Evolutionary conservation across 805 yeast genomes (phyloP).

Genomic region (Spathaspora boniae): DNA sequence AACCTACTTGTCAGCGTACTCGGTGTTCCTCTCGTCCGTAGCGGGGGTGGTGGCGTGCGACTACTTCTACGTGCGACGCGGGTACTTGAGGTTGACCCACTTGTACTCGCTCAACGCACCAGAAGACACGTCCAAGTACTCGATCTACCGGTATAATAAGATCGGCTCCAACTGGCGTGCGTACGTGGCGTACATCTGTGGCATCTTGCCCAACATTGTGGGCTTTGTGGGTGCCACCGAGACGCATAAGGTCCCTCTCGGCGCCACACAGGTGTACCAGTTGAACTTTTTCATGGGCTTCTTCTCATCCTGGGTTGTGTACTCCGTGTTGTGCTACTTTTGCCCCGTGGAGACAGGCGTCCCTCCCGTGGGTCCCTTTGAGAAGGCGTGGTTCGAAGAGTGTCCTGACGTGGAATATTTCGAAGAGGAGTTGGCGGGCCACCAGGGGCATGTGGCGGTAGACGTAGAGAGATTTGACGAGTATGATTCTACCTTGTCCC

Average conservation of each 20-base stretch:
- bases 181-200: constrained; percentile 71
- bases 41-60: constrained; percentile 43
- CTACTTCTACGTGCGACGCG: constrained; percentile 62
- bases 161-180: constrained; percentile 84
- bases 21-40: constrained; percentile 41
- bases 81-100: constrained; percentile 60
- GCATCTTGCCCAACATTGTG: constrained; percentile 78
- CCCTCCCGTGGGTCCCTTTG: constrained; percentile 36
- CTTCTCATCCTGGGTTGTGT: constrained; percentile 51
- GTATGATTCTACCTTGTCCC: not conserved
- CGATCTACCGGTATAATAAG: constrained; percentile 56
- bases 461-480: no score
- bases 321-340: constrained; percentile 48
- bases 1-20: constrained; percentile 41
- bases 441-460: constrained; percentile 19
- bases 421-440: constrained; percentile 39
- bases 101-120: constrained; percentile 50
- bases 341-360: constrained; percentile 47
- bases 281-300: constrained; percentile 79
- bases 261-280: constrained; percentile 71
- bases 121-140: constrained; percentile 22
- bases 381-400: constrained; percentile 61
- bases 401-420: constrained; percentile 64
- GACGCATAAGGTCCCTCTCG: constrained; percentile 64
- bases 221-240: constrained; percentile 86